Percentiles rank a stretch among this genome's conserved stretches.
Evolutionary conservation across 2,329 filamentous ascomycete species (phyloP).

Genomic region (Colletotrichum sublineola): DNA sequence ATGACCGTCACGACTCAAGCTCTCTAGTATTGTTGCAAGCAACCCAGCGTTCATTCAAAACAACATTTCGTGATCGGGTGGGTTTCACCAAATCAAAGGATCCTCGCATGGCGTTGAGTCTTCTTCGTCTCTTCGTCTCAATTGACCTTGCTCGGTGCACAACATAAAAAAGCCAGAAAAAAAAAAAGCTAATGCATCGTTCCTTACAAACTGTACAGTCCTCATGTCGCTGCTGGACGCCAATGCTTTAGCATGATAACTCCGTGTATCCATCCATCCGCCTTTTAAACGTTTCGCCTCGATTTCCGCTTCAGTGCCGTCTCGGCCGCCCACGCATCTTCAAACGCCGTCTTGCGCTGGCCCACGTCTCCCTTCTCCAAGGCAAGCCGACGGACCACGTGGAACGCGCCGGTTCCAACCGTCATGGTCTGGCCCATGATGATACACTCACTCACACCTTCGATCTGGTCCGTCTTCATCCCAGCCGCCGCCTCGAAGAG

Average conservation of each 20-base stretch:
- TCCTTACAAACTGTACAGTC: slow-evolving; percentile 30
- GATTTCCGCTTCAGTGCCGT: slow-evolving; percentile 43
- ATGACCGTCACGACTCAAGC: not conserved
- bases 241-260: slow-evolving; percentile 17
- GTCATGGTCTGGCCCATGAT: slow-evolving; percentile 98
- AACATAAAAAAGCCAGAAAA: not conserved
- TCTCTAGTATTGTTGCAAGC: not conserved
- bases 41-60: not conserved
- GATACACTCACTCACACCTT: slow-evolving; percentile 96
- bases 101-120: not conserved
- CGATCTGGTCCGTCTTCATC: slow-evolving; percentile 92
- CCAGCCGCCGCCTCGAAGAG: slow-evolving; percentile 93
- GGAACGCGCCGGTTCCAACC: slow-evolving; percentile 91
- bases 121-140: slow-evolving; percentile 18
- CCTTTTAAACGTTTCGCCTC: slow-evolving; percentile 18
- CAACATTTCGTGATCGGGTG: too few species aligned
- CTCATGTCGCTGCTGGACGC: slow-evolving; percentile 20
- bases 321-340: slow-evolving; percentile 71
- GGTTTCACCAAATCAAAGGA: not conserved
- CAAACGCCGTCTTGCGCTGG: slow-evolving; percentile 75
- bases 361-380: slow-evolving; percentile 71
- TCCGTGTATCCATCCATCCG: not conserved
- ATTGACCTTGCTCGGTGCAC: not conserved
- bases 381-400: slow-evolving; percentile 84
- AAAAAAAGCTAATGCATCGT: not conserved